Conservation (phyloP, 192 early-diverging fungal species). For the Podila horticola region DNA sequence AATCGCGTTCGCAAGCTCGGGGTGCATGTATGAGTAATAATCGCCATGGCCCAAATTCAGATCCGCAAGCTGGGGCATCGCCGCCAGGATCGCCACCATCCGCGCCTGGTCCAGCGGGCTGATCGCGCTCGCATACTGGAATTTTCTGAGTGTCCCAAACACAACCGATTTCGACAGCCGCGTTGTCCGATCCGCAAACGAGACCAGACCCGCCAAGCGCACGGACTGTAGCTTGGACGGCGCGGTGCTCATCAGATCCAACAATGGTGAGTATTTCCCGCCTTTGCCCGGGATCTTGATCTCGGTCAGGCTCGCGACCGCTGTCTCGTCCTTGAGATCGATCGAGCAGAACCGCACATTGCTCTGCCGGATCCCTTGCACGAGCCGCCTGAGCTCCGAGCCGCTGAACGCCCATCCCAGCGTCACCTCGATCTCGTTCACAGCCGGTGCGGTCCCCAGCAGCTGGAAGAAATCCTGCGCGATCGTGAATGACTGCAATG, state of each 20-base stretch:
- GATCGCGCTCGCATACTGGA: background rate
- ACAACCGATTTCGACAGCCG: background rate
- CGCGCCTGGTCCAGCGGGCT: background rate
- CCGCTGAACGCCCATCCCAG: slow-evolving; percentile 2
- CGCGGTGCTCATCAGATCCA: background rate
- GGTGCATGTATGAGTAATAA: too few relatives aligned
- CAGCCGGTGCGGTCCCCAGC: background rate
- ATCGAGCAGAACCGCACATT: slow-evolving; percentile 3
- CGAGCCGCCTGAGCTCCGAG: background rate
- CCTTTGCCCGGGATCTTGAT: background rate
- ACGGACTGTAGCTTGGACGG: background rate
- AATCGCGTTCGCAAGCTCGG: too few relatives aligned
- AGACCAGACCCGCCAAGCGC: background rate
- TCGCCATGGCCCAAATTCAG: background rate
- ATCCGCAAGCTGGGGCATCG: background rate
- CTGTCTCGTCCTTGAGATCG: slow-evolving; percentile 7
- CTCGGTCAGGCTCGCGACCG: background rate
- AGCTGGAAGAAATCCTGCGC: slow-evolving; percentile 16
- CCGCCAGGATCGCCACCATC: background rate
- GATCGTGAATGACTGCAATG: background rate
- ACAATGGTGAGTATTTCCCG: slow-evolving; percentile 18
- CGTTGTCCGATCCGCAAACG: background rate
- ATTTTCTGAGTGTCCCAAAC: background rate
- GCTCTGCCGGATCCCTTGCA: background rate
- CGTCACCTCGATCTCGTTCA: slow-evolving; percentile 14